Base-by-base conservation (phyloP, 805 yeast species). In the Crinitomyces ghanaensis region DNA sequence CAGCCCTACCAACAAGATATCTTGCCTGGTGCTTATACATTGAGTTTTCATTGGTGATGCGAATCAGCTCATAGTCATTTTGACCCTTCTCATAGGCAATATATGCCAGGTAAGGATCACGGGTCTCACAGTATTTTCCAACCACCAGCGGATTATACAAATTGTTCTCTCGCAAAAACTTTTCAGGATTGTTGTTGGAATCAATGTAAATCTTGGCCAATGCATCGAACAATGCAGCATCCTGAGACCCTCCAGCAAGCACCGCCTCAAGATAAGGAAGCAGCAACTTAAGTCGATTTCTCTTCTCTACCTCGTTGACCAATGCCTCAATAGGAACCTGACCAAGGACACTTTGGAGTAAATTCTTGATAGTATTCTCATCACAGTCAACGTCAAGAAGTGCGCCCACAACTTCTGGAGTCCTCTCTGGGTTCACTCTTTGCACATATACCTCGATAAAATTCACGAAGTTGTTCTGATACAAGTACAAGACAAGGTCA, bases 21-120 rank as follows among this genome's bases (percentile, higher is more conserved):
- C 97, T 77, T n/a, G 97, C 97, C 67, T 91, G 98, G 62, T 91
- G 88, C 60, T 91, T 91, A 71, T 81, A 91, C 99, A 91, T 91
- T 48, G 91, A 73, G 59, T 91, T 91, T 53, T 91, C 97, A 58
- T 91, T 91, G 45, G 98, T 91, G 59, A 91, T 85, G 53, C 72
- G 68, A 50, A 91, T 73, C 51, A 91, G 71, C 57, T 91, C 98
- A 37, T 68, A 77, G 56, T 91, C 95, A 50, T 88, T 86, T 34
- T 70, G 66, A 54, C 99, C 99, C 63, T 86, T 88, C 41, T 93
- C 93, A 60, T 91, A 91, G 33, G 95, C 93, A 62, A 91, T 91
- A 60, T 84, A 91, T 19, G 98, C 99, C 56, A 91, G 68, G 63
- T 84, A 91, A 42, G 99, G 99, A 54, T 91, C 99, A 62, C 98